These are phyloP conservation scores for Clarireedia sp. DNA, from an alignment of 2,329 filamentous ascomycete species.

Conservation along the genomic window DNA sequence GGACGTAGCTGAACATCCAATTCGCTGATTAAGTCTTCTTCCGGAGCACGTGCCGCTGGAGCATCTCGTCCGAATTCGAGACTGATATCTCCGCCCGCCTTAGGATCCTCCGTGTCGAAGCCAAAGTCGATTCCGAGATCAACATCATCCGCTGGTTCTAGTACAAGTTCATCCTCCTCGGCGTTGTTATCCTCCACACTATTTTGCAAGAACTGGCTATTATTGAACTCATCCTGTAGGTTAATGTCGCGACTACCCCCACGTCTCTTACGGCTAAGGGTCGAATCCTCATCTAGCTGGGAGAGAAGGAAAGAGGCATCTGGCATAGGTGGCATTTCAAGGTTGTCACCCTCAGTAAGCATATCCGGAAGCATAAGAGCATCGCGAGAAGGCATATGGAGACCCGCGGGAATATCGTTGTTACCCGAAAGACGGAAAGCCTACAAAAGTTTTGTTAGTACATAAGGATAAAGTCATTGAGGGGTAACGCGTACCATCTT, in stretches of 20 bases:
- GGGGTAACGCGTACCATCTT: conserved; percentile 68
- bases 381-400: conserved; percentile 74
- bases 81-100: conserved; percentile 42
- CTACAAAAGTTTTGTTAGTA: conserved; percentile 43
- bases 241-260: conserved; percentile 58
- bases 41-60: conserved; percentile 55
- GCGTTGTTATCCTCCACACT: conserved; percentile 38
- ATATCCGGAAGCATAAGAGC: conserved; percentile 84
- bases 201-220: conserved; percentile 74
- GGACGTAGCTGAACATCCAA: conserved; percentile 47
- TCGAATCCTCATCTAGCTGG: conserved; percentile 57
- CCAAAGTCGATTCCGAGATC: conserved; percentile 69
- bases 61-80: conserved; percentile 90
- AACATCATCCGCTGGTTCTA: conserved; percentile 53
- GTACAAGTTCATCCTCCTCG: conserved; percentile 48
- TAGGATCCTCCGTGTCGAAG: conserved; percentile 16
- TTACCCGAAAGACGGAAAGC: conserved; percentile 91
- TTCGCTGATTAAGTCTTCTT: conserved; percentile 61
- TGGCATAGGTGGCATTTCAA: conserved; percentile 70
- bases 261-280: conserved; percentile 49
- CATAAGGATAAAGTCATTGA: neutral
- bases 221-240: conserved; percentile 59
- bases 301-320: conserved; percentile 80
- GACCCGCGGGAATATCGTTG: conserved; percentile 82
- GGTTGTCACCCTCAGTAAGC: conserved; percentile 82